phyloP scores from a whole-genome alignment of 306 rosid species.

The Cucurbita ficifolia region DNA sequence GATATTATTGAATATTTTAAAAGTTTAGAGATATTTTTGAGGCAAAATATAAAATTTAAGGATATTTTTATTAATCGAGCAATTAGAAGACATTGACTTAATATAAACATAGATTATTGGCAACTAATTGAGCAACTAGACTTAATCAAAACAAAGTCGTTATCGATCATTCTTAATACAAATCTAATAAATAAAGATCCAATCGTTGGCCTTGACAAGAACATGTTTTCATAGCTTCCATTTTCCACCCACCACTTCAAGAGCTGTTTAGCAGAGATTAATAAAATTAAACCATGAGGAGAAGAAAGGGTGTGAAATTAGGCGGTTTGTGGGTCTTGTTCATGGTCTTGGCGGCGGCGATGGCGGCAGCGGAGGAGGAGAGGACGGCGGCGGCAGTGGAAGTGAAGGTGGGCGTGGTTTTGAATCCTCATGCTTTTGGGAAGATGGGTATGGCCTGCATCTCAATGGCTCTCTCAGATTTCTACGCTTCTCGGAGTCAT shows the following conservation, averaged over 20 bases:
- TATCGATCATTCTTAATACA: not conserved
- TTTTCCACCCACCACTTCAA: too few relatives aligned
- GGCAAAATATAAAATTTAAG: too few relatives aligned
- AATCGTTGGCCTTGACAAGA: not conserved
- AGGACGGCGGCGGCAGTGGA: not conserved
- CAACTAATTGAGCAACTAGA: not conserved
- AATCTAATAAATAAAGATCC: not conserved
- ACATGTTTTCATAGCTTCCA: too few relatives aligned
- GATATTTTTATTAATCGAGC: too few relatives aligned
- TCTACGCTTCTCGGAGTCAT: not conserved
- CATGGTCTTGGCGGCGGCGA: not conserved
- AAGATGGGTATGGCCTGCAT: not conserved
- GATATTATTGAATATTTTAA: too few relatives aligned
- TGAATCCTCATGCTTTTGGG: not conserved
- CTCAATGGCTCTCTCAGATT: slow-evolving; percentile 5
- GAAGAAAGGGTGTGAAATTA: not conserved
- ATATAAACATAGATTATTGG: not conserved
- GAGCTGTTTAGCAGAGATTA: not conserved
- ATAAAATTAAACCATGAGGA: not conserved
- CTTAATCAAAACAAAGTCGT: not conserved
- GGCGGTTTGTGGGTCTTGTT: not conserved
- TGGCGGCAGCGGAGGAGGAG: not conserved
- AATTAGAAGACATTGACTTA: too few relatives aligned
- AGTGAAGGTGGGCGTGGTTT: slow-evolving; percentile 7
- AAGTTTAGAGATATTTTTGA: too few relatives aligned